phyloP scores from a whole-genome alignment of 2,329 filamentous ascomycete species.

The Arachnopeziza araneosa region DNA sequence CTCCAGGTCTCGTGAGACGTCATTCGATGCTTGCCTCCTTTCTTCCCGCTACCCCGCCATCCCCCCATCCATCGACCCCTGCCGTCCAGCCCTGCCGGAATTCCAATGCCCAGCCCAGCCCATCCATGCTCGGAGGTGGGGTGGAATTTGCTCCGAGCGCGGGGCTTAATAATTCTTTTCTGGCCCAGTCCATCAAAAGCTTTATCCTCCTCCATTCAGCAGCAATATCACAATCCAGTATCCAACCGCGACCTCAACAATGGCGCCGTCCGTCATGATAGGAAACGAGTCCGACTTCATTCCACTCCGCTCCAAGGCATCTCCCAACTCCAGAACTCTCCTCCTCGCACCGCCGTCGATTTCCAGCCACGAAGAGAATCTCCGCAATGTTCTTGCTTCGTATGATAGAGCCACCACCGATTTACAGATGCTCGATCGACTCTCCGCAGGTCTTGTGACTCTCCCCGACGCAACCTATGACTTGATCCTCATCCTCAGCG shows the following conservation, averaged over 20 bases:
- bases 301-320: background rate
- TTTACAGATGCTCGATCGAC: conserved; percentile 94
- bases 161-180: too few species aligned
- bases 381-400: conserved; percentile 63
- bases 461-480: conserved; percentile 78
- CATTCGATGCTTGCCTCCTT: too few species aligned
- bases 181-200: too few species aligned
- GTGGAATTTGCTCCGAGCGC: too few species aligned
- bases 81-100: too few species aligned
- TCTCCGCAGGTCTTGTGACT: conserved; percentile 73
- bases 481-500: conserved; percentile 75
- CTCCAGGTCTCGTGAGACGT: too few species aligned
- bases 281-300: background rate
- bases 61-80: too few species aligned
- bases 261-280: background rate
- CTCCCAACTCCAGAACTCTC: conserved; percentile 51
- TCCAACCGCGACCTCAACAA: too few species aligned
- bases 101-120: too few species aligned
- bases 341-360: conserved; percentile 88
- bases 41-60: too few species aligned
- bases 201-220: background rate
- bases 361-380: conserved; percentile 73
- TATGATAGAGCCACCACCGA: conserved; percentile 76
- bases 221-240: too few species aligned
- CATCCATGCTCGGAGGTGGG: too few species aligned